These are phyloP conservation scores for Polytrichum formosum DNA, from an alignment of 225 moss, liverwort and hornwort species.

Conservation along the genomic window DNA sequence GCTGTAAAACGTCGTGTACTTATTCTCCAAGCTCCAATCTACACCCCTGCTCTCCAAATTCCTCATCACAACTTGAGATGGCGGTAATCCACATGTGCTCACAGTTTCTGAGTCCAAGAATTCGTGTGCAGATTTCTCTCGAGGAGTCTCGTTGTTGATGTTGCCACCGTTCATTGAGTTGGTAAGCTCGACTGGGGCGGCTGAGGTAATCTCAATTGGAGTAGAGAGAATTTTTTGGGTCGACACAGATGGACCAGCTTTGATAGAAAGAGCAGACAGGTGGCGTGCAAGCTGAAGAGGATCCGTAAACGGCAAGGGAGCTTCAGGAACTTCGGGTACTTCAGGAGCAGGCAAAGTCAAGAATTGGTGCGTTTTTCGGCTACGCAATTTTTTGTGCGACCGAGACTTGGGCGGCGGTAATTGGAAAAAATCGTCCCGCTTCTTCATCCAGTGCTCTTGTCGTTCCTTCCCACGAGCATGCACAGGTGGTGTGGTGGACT, in stretches of 20 bases:
- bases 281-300: slow-evolving; percentile 28
- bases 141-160: slow-evolving; percentile 7
- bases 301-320: slow-evolving; percentile 4
- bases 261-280: slow-evolving; percentile 31
- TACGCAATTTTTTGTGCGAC: slow-evolving; percentile 32
- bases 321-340: slow-evolving; percentile 13
- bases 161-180: slow-evolving; percentile 6
- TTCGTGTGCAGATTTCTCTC: slow-evolving; percentile 6
- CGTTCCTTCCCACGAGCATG: slow-evolving; percentile 20
- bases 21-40: slow-evolving; percentile 12
- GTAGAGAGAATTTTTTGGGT: background rate
- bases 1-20: slow-evolving; percentile 21
- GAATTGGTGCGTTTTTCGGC: slow-evolving; percentile 32
- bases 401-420: slow-evolving; percentile 29
- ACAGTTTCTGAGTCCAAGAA: slow-evolving; percentile 11
- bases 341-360: slow-evolving; percentile 6
- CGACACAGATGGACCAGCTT: slow-evolving; percentile 20
- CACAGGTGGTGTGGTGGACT: slow-evolving; percentile 11
- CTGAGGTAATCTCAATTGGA: background rate
- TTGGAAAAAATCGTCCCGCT: slow-evolving; percentile 18
- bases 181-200: background rate
- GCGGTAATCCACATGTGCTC: slow-evolving; percentile 1
- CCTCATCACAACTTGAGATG: background rate
- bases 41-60: background rate
- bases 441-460: slow-evolving; percentile 21